Base-by-base conservation (phyloP, 2,329 filamentous ascomycete species). In the Alternaria panax region DNA sequence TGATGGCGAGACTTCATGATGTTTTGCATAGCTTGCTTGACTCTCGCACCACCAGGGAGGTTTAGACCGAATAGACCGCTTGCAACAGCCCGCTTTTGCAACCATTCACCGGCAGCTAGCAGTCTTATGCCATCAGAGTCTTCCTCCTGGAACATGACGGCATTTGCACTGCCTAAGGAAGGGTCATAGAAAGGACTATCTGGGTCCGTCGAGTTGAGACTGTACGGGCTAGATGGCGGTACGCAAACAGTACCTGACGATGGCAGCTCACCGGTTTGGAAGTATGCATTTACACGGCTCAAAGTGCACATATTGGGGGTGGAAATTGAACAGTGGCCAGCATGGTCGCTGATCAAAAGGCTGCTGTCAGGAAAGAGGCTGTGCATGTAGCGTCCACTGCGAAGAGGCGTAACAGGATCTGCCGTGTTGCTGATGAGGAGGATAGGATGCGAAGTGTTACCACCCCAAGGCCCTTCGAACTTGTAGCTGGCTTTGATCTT, bases 351-450 rank as follows among this genome's bases (percentile, higher is more conserved):
- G 25, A 80, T 70, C 4, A 86, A 70, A 6, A 85, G 72, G 2
- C 69, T 72, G 16, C 79, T 82, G 1, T 80, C 80, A 0, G 80
- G 75, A 62, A 85, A 85, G 1, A 72, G 65, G 18, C 51, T 64
- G 5, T 74, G 70, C 78, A 80, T 80, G 38, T 75, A 68, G 24
- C 63, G 68, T 1, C 81, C 84, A 41, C 81, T 80, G 42, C 68
- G 65, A 5, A 88, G 72, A 3, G 86, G 86, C 0, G 86, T 88
- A 1, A 89, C 84, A 0, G 87, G 87, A 57, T 89, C 87, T 14
- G 84, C 79, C 0, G 82, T 84, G 66, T 85, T 88, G 34, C 82
- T 83, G 12, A 88, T 75, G 68, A 87, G 85, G 7, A 89, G 78
- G 30, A 89, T 77, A 0, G 87, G 87, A 62, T 85, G 81, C 6